phyloP scores from a whole-genome alignment of 2,329 filamentous ascomycete species.

The Coniochaeta sp. region DNA sequence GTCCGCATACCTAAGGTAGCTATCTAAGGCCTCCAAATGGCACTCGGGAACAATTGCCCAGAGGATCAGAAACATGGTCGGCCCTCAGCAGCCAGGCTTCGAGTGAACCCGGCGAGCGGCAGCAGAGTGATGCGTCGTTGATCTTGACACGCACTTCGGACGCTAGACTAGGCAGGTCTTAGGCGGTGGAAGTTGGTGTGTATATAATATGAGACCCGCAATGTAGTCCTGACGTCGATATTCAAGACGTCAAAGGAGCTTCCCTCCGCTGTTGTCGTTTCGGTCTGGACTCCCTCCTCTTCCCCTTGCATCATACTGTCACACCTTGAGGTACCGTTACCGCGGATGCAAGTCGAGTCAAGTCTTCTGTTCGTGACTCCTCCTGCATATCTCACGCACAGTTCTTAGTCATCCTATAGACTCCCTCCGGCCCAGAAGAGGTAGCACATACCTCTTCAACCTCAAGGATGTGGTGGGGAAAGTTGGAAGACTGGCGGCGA shows the following conservation, averaged over 20 bases:
- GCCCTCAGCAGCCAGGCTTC: not conserved
- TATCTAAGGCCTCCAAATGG: no score
- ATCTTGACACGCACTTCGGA: not conserved
- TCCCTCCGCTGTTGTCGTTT: not conserved
- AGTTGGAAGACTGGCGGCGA: conserved; percentile 12
- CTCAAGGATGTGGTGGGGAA: conserved; percentile 8
- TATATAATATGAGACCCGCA: not conserved
- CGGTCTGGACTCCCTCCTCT: not conserved
- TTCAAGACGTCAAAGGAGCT: not conserved
- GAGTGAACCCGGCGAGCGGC: not conserved
- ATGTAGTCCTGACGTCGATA: not conserved
- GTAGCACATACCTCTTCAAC: not conserved
- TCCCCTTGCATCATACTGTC: not conserved
- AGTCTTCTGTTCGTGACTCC: no score
- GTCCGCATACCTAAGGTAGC: no score
- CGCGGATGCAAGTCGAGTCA: no score
- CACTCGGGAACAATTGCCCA: no score
- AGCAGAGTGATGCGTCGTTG: not conserved
- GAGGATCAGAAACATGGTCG: no score
- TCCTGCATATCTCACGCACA: no score
- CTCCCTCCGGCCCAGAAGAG: no score
- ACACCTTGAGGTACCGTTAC: no score
- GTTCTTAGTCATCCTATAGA: no score
- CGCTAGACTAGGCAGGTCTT: not conserved
- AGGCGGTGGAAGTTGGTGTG: not conserved